Evolutionary conservation across 805 yeast genomes (phyloP), one percentile per base, ranked within the genome.

Genomic region (Metschnikowia lunata): DNA sequence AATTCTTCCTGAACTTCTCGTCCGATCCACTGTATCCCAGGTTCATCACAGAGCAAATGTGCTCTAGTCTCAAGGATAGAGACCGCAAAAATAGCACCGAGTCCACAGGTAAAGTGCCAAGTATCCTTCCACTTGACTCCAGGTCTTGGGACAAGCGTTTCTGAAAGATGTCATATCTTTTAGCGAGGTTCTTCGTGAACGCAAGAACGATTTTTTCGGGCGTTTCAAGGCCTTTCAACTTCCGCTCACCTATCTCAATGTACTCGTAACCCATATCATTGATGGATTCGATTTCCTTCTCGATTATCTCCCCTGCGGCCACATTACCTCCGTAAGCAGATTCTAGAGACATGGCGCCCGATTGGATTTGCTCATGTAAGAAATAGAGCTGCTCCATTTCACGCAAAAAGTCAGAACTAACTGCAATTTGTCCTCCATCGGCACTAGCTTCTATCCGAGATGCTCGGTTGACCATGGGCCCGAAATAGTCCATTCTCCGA

Each of bases 381-480:
- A 64, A 65, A 55, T 76, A 70, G 29, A 86, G 71, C 40, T 81
- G 75, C 39, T 74, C 74, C 57, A 88, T 77, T 58, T 87, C 96
- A 36, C 76, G 75, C 53, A 85, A 69, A 57, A 88, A 87, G 62
- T 91, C 97, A 7, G 82, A 75, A 57, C 95, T 85, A 45, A 90
- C 75, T 0, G 96, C 82, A 27, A 91, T 87, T 63, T 91, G 97
- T n/a, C 99, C 99, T 47, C 99, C 99, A 63, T 88, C 96, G 0
- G 99, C 99, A 40, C 88, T 85, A 7, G 96, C 86, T 59, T 90
- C 83, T 26, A 93, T 91, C 57, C 99, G 76, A 1, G 98, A 83
- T 1, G 99, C 88, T 40, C 96, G 76, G 58, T 93, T 93, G 29
- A 93, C 99, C 89, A 93, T 90, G 0, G 99, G 99, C 0, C 99